Evolutionary conservation across 257 asterid genomes (phyloP).

Genomic region (Primulina eburnea): DNA sequence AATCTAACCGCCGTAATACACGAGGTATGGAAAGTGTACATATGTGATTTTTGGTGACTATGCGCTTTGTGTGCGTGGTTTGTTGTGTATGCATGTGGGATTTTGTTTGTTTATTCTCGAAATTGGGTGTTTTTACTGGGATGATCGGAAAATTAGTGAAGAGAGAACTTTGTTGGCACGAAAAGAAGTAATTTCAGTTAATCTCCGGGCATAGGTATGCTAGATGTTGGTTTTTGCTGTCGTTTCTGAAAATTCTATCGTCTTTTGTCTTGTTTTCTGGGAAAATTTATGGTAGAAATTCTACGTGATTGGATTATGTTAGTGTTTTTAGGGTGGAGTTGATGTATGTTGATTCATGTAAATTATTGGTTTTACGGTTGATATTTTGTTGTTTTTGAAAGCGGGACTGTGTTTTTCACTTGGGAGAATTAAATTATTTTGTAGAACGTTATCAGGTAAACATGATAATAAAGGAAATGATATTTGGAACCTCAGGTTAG

Average conservation of each 20-base stretch:
- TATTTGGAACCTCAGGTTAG: too few relatives aligned
- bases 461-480: too few relatives aligned
- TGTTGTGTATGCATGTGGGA: slow-evolving; percentile 26
- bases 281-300: too few relatives aligned
- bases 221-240: not conserved
- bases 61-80: slow-evolving; percentile 7
- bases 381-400: not conserved
- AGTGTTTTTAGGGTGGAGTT: not conserved
- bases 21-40: slow-evolving; percentile 35
- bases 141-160: not conserved
- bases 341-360: too few relatives aligned
- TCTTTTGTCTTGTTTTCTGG: too few relatives aligned
- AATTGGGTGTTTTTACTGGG: not conserved
- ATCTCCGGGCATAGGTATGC: not conserved
- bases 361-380: not conserved
- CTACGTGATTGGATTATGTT: not conserved
- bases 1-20: slow-evolving; percentile 48
- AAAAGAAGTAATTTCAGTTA: not conserved
- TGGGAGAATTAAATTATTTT: too few relatives aligned
- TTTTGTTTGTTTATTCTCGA: not conserved
- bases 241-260: not conserved
- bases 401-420: not conserved
- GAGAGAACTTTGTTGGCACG: not conserved
- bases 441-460: too few relatives aligned
- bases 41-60: too few relatives aligned